Evolutionary conservation across 2,329 filamentous ascomycete species (phyloP).

Genomic region (Fusarium dlaminii): DNA sequence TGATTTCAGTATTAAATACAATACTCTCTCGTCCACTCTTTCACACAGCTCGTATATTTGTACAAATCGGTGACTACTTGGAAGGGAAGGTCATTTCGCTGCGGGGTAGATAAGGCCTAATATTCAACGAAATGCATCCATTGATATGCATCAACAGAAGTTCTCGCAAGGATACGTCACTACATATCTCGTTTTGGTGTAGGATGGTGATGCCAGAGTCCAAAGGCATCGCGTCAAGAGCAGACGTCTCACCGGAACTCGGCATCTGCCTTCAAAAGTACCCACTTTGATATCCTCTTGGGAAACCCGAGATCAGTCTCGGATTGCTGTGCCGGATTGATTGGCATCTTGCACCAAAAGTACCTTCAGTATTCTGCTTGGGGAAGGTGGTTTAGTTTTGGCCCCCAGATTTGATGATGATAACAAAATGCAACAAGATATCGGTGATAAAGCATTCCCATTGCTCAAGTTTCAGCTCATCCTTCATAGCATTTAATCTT

Average conservation of each 20-base stretch:
- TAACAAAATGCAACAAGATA: no score
- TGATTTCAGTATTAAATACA: not conserved
- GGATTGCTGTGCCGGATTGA: not conserved
- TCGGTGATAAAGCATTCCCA: not conserved
- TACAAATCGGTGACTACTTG: not conserved
- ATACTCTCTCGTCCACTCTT: not conserved
- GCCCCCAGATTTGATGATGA: not conserved
- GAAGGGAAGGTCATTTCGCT: not conserved
- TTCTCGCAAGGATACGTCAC: not conserved
- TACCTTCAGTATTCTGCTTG: not conserved
- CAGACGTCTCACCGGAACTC: not conserved
- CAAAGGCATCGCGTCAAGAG: not conserved
- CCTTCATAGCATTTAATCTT: not conserved
- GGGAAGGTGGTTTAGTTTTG: not conserved
- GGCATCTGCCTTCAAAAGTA: not conserved
- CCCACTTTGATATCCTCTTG: not conserved
- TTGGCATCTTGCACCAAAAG: not conserved
- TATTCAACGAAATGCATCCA: not conserved
- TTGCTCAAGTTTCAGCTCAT: not conserved
- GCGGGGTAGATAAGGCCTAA: not conserved
- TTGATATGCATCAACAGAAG: not conserved
- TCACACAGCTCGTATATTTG: not conserved
- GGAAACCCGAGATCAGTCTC: not conserved
- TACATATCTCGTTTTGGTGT: not conserved
- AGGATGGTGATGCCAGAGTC: not conserved